Evolutionary conservation across 2,329 filamentous ascomycete species (phyloP).

Genomic region (Tolypocladium tropicale): DNA sequence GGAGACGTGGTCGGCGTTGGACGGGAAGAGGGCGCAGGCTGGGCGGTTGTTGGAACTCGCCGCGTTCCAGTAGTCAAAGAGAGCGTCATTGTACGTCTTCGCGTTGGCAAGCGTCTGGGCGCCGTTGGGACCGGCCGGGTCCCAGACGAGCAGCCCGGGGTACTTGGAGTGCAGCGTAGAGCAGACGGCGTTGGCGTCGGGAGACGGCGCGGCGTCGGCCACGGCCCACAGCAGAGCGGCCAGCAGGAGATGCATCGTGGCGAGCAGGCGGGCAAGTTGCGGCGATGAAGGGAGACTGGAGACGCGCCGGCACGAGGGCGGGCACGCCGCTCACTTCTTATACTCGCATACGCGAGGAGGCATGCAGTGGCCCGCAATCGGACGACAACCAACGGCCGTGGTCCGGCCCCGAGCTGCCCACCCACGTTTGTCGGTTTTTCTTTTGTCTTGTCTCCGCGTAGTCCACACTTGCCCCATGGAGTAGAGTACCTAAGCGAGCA

Average conservation of each 20-base stretch:
- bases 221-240: neutral
- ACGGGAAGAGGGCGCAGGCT: conserved; percentile 35
- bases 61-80: conserved; percentile 10
- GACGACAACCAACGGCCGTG: neutral
- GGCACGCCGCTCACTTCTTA: neutral
- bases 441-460: neutral
- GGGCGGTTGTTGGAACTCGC: conserved; percentile 4
- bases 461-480: no score
- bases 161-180: conserved; percentile 3
- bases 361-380: neutral
- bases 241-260: neutral
- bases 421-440: neutral
- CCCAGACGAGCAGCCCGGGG: conserved; percentile 7
- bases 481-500: neutral
- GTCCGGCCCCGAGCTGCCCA: neutral
- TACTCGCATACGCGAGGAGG: neutral
- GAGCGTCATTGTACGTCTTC: conserved; percentile 3
- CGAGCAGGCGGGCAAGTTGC: neutral
- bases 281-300: neutral
- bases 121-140: conserved; percentile 5
- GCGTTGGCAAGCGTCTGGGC: neutral
- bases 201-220: neutral
- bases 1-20: conserved; percentile 39
- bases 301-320: neutral
- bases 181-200: conserved; percentile 7